Evolutionary conservation across 139 green algal species (phyloP).

Genomic region (Chloropicon primus): DNA sequence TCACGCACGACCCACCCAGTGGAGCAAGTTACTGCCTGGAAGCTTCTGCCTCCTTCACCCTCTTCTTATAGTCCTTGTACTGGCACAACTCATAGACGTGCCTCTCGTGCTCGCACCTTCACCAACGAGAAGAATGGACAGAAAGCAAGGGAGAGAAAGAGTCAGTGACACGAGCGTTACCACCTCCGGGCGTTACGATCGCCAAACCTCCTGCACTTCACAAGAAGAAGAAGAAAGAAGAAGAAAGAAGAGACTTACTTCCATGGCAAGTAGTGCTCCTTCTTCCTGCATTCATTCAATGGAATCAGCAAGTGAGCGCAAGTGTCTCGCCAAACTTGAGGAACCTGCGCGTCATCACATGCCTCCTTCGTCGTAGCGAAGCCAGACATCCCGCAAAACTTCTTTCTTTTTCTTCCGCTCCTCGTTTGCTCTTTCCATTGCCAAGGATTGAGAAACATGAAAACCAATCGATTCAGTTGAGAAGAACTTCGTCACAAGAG

Average conservation of each 20-base stretch:
- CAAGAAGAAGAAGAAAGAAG: background rate
- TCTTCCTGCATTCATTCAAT: conserved; percentile 69
- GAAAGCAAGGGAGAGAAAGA: background rate
- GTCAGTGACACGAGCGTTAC: too few species aligned
- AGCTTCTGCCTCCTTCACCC: conserved; percentile 23
- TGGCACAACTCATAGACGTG: conserved; percentile 74
- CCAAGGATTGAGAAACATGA: too few species aligned
- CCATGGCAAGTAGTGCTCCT: conserved; percentile 53
- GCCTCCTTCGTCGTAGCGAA: conserved; percentile 49
- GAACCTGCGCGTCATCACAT: conserved; percentile 56
- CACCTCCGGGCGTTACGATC: too few species aligned
- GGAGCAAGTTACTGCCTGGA: too few species aligned
- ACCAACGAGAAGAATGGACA: background rate
- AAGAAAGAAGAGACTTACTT: conserved; percentile 8
- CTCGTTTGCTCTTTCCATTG: background rate
- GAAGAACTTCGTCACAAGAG: too few species aligned
- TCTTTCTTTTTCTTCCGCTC: background rate
- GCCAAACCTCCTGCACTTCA: too few species aligned
- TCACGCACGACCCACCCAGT: too few species aligned
- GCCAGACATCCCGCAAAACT: background rate
- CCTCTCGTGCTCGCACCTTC: conserved; percentile 46
- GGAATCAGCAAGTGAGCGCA: conserved; percentile 81
- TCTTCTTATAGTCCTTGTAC: conserved; percentile 57
- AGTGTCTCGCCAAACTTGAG: conserved; percentile 66
- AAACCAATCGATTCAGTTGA: too few species aligned